A percentile compares a stretch with the other conserved stretches of the same genome.
Evolutionary conservation across 352 stramenopile species (phyloP).

Genomic region (Phytophthora constricta): DNA sequence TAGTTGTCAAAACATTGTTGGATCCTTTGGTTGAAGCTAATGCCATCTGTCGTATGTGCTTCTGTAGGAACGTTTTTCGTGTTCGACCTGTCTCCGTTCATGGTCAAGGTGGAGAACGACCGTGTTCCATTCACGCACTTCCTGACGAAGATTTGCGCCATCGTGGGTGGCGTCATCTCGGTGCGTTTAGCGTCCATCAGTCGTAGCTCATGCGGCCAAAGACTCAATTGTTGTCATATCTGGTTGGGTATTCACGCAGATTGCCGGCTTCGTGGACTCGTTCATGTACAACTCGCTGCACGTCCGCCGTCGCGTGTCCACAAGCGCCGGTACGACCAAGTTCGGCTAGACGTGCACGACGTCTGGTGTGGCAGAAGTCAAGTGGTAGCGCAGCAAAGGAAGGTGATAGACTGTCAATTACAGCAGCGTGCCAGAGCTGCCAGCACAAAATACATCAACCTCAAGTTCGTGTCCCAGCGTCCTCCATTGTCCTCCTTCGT

Average conservation of each 20-base stretch:
- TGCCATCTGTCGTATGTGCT: neutral
- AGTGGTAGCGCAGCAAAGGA: conserved; percentile 4
- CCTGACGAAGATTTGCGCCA: conserved; percentile 85
- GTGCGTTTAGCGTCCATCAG: conserved; percentile 41
- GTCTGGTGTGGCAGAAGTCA: neutral
- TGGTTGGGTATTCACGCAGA: conserved; percentile 40
- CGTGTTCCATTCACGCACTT: conserved; percentile 85
- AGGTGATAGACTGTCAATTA: conserved; percentile 31
- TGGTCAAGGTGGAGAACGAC: conserved; percentile 88
- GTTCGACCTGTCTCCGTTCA: conserved; percentile 86
- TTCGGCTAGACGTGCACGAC: conserved; percentile 31
- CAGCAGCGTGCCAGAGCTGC: too few relatives aligned
- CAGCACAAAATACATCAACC: too few relatives aligned
- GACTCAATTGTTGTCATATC: neutral
- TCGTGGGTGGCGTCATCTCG: conserved; percentile 84
- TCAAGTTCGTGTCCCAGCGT: too few relatives aligned
- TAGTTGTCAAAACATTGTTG: neutral
- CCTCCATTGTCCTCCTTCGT: neutral
- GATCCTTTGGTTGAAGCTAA: neutral
- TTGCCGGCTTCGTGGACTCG: conserved; percentile 87
- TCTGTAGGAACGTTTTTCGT: conserved; percentile 81
- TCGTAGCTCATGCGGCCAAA: too few relatives aligned
- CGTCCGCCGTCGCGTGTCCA: conserved; percentile 45
- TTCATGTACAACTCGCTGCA: conserved; percentile 89
- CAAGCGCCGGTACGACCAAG: conserved; percentile 33